phyloP scores from a whole-genome alignment of 2,329 filamentous ascomycete species.

The Arachnomyces sp. region DNA sequence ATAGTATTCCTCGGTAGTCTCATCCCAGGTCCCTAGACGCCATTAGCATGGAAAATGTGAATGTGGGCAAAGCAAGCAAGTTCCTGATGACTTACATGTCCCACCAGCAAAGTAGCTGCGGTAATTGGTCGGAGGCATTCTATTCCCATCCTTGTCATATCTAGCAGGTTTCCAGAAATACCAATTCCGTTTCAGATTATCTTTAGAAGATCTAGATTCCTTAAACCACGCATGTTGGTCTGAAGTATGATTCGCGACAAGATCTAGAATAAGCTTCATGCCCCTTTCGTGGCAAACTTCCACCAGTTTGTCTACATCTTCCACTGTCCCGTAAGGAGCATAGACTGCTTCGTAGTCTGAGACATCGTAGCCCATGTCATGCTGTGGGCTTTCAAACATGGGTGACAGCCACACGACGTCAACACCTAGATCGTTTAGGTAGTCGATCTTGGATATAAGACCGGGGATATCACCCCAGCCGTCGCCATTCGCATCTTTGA shows the following conservation, averaged over 20 bases:
- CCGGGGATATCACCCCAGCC: conserved; percentile 56
- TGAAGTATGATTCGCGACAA: conserved; percentile 67
- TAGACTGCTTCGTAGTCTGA: conserved; percentile 57
- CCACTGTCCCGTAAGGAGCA: conserved; percentile 52
- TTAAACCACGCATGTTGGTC: conserved; percentile 61
- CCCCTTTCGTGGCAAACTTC: conserved; percentile 47
- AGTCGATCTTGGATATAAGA: conserved; percentile 55
- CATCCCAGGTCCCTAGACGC: conserved; percentile 52
- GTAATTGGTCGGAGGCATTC: conserved; percentile 65
- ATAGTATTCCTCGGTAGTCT: conserved; percentile 60
- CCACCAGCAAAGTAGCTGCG: conserved; percentile 52
- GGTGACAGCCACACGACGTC: conserved; percentile 62
- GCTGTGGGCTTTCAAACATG: conserved; percentile 55
- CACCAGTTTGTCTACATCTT: conserved; percentile 53
- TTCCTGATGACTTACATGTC: conserved; percentile 36
- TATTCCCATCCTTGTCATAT: conserved; percentile 44
- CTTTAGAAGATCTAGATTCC: conserved; percentile 50
- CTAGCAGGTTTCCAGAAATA: conserved; percentile 47
- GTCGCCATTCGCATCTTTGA: conserved; percentile 47
- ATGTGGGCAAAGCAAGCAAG: neutral
- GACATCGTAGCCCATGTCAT: conserved; percentile 65
- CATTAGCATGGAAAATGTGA: neutral
- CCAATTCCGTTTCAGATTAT: conserved; percentile 57
- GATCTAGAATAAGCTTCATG: conserved; percentile 61
- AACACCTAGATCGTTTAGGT: conserved; percentile 52